Conservation (phyloP, 2,329 filamentous ascomycete species). For the Cercospora berteroae region DNA sequence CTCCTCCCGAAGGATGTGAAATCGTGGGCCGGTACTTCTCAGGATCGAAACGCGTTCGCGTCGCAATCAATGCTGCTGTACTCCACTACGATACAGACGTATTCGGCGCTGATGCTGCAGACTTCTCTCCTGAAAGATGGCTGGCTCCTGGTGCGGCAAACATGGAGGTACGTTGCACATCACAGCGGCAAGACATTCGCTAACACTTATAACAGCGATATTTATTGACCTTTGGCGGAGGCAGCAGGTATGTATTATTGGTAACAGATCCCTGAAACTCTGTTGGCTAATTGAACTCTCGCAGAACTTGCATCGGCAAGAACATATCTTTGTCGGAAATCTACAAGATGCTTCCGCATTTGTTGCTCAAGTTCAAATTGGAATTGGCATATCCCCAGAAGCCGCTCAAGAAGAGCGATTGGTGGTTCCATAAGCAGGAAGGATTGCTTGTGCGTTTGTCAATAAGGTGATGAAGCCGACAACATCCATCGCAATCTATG, state of each 20-base stretch:
- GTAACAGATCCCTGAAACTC: neutral
- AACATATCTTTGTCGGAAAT: constrained; percentile 5
- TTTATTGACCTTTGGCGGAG: neutral
- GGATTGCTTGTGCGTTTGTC: neutral
- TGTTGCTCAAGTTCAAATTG: neutral
- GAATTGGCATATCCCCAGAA: neutral
- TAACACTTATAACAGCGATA: neutral
- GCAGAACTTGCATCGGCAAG: constrained; percentile 3
- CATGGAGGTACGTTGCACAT: neutral
- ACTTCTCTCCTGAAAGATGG: neutral
- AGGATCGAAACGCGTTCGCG: neutral
- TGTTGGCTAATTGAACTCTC: neutral
- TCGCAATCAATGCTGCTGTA: neutral
- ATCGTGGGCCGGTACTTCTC: neutral
- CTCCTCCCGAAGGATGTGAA: neutral
- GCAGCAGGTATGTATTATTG: neutral
- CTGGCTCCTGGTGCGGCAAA: neutral
- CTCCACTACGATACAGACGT: neutral
- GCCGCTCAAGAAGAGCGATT: neutral
- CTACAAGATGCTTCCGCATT: neutral
- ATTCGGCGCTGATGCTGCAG: neutral
- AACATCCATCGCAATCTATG: neutral
- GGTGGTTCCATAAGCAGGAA: neutral
- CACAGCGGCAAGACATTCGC: neutral
- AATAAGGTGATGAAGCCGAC: neutral